Conservation (phyloP, 306 rosid genomes). For the Hippophae gyantsensis region DNA sequence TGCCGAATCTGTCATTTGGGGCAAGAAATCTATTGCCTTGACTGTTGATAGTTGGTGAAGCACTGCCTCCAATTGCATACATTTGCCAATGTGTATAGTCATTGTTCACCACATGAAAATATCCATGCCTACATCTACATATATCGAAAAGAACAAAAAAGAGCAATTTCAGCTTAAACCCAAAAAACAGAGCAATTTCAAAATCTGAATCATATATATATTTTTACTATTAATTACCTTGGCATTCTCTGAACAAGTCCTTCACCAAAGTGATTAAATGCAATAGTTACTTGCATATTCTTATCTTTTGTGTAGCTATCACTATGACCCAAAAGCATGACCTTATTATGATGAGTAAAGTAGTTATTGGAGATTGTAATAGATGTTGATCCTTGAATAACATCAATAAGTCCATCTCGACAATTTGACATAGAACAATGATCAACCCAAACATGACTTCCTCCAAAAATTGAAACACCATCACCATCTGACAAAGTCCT, state of each 20-base stretch:
- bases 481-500: conserved; percentile 82
- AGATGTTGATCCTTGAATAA: conserved; percentile 73
- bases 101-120: conserved; percentile 94
- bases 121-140: conserved; percentile 86
- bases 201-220: background rate
- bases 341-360: conserved; percentile 82
- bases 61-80: conserved; percentile 97
- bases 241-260: conserved; percentile 86
- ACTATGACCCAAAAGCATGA: conserved; percentile 92
- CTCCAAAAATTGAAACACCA: conserved; percentile 76
- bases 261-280: conserved; percentile 94
- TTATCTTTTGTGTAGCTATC: conserved; percentile 58
- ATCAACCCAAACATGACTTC: conserved; percentile 87
- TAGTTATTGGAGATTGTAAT: conserved; percentile 74
- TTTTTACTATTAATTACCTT: conserved; percentile 18
- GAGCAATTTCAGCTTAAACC: background rate
- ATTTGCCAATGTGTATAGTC: conserved; percentile 82
- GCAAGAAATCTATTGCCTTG: conserved; percentile 92
- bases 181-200: background rate
- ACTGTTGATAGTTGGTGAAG: conserved; percentile 79
- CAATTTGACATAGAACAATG: conserved; percentile 70
- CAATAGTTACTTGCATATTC: conserved; percentile 86
- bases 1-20: conserved; percentile 37
- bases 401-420: conserved; percentile 71
- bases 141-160: background rate